phyloP scores from a whole-genome alignment of 2,329 filamentous ascomycete species.

The Coniella lustricola region DNA sequence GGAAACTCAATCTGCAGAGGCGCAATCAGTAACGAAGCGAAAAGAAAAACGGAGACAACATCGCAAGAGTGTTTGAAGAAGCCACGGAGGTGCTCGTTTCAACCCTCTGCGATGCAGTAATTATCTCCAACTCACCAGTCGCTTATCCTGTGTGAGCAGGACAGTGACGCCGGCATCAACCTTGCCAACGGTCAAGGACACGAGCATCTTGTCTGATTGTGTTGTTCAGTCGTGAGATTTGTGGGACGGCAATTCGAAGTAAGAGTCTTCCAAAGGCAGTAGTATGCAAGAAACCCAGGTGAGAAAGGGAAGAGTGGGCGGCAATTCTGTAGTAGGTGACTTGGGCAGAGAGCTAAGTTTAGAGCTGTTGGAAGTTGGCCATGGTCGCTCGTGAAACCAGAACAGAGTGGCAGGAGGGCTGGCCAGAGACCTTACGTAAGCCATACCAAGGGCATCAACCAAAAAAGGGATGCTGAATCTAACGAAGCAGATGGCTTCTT shows the following conservation, averaged over 20 bases:
- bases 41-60: too few relatives aligned
- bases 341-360: neutral
- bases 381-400: slow-evolving; percentile 9
- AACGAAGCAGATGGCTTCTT: too few relatives aligned
- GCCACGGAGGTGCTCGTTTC: too few relatives aligned
- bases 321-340: neutral
- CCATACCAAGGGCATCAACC: neutral
- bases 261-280: too few relatives aligned
- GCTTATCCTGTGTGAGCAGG: slow-evolving; percentile 91
- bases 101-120: too few relatives aligned
- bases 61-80: too few relatives aligned
- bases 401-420: neutral
- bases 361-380: neutral
- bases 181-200: slow-evolving; percentile 97
- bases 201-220: slow-evolving; percentile 60
- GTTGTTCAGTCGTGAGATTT: neutral
- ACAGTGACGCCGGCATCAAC: slow-evolving; percentile 98
- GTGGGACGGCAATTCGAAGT: neutral
- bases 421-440: slow-evolving; percentile 11
- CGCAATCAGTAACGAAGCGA: neutral
- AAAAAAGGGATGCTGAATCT: neutral
- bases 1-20: slow-evolving; percentile 87
- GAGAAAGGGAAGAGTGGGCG: neutral
- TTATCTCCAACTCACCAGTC: slow-evolving; percentile 58
- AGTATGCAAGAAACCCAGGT: too few relatives aligned